A percentile compares a stretch with the other conserved stretches of the same genome.
Evolutionary conservation across 2,329 filamentous ascomycete species (phyloP).

Genomic region (Colletotrichum acutatum): DNA sequence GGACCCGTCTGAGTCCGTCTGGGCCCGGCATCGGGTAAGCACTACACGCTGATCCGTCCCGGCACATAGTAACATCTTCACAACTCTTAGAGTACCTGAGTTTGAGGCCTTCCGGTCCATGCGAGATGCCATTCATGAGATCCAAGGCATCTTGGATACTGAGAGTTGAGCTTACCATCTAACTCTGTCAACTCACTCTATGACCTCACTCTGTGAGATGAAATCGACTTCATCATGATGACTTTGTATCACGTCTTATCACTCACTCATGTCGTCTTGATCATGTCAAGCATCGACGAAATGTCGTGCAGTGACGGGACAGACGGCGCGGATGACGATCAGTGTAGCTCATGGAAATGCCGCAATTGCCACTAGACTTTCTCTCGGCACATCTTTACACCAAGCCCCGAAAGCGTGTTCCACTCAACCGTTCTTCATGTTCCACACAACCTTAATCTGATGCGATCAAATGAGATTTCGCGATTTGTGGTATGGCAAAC

Average conservation of each 20-base stretch:
- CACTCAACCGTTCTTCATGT: neutral
- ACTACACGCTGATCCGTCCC: neutral
- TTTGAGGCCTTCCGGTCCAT: neutral
- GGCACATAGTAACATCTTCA: too few species aligned
- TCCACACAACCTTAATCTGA: neutral
- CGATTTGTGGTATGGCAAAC: neutral
- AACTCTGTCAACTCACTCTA: neutral
- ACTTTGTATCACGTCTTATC: conserved; percentile 4
- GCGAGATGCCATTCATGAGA: neutral
- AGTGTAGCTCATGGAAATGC: neutral
- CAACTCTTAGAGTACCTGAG: neutral
- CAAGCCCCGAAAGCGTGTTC: neutral
- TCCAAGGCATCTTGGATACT: neutral
- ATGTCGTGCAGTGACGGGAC: conserved; percentile 1
- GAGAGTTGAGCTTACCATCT: neutral
- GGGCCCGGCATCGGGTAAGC: conserved; percentile 3
- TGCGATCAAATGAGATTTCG: neutral
- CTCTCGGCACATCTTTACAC: neutral
- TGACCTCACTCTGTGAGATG: neutral
- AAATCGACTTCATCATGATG: neutral
- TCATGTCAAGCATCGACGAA: neutral
- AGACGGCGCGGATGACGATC: conserved; percentile 5
- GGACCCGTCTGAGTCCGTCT: neutral
- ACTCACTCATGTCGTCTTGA: neutral
- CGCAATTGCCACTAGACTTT: neutral